A percentile compares a stretch with the other conserved stretches of the same genome.
Conservation (phyloP, 2,329 filamentous ascomycete genomes). For the Fusarium oxysporum region DNA sequence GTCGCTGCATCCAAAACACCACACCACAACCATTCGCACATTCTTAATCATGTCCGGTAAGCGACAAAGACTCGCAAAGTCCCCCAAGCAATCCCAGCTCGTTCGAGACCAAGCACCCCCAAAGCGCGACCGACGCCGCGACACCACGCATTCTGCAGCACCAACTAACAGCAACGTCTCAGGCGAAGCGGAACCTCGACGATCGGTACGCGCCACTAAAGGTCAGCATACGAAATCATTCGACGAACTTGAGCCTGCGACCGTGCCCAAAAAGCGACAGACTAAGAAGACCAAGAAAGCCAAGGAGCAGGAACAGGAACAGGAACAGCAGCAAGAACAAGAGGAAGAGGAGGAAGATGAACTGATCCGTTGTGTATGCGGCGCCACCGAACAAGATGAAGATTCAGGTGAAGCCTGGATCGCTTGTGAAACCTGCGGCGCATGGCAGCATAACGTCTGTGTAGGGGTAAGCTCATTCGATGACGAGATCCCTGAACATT, state of each 20-base stretch:
- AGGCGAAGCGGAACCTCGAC: slow-evolving; percentile 80
- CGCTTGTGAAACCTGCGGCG: slow-evolving; percentile 89
- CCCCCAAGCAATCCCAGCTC: slow-evolving; percentile 27
- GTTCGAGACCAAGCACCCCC: slow-evolving; percentile 12
- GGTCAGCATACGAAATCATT: slow-evolving; percentile 93
- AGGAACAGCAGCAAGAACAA: slow-evolving; percentile 64
- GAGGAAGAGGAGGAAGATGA: slow-evolving; percentile 66
- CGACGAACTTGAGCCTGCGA: slow-evolving; percentile 75
- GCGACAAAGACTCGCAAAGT: slow-evolving; percentile 40
- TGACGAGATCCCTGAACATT: slow-evolving; percentile 82
- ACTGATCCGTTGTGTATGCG: slow-evolving; percentile 93
- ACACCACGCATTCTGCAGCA: slow-evolving; percentile 21
- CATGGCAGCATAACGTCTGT: slow-evolving; percentile 98
- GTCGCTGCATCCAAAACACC: slow-evolving; percentile 6
- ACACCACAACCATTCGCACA: slow-evolving; percentile 9
- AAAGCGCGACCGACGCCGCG: slow-evolving; percentile 15
- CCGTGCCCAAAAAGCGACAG: slow-evolving; percentile 65
- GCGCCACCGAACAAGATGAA: slow-evolving; percentile 85
- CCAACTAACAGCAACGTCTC: slow-evolving; percentile 39
- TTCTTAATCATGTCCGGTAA: slow-evolving; percentile 52
- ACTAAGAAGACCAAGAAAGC: slow-evolving; percentile 68
- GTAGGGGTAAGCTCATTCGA: slow-evolving; percentile 85
- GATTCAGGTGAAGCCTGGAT: slow-evolving; percentile 94
- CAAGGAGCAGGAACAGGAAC: slow-evolving; percentile 54
- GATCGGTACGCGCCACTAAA: slow-evolving; percentile 95